Evolutionary conservation across 1,139 yeast species (phyloP).

Genomic region (Suhomyces atakaporum): DNA sequence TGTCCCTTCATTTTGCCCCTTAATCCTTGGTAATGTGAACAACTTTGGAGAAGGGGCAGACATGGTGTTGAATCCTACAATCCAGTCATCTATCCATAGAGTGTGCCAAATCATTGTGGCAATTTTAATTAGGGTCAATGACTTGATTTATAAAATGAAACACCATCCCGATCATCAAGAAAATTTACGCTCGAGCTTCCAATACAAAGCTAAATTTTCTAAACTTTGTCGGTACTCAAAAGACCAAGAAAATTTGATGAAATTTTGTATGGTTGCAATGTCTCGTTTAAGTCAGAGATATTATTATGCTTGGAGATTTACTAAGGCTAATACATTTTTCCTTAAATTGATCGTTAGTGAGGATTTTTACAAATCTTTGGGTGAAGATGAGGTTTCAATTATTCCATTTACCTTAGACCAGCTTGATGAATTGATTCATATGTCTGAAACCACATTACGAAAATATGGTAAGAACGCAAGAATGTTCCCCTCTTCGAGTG

Average conservation of each 20-base stretch:
- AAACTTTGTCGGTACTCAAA: slow-evolving; percentile 17
- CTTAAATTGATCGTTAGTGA: slow-evolving; percentile 25
- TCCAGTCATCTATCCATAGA: slow-evolving; percentile 34
- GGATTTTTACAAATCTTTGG: slow-evolving; percentile 33
- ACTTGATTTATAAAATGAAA: slow-evolving; percentile 16
- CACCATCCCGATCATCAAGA: slow-evolving; percentile 20
- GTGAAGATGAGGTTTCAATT: slow-evolving; percentile 12
- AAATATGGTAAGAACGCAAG: slow-evolving; percentile 17
- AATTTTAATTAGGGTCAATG: slow-evolving; percentile 17
- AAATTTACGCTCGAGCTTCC: slow-evolving; percentile 17
- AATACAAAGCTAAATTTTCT: slow-evolving; percentile 17
- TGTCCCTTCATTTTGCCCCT: slow-evolving; percentile 30
- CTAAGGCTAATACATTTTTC: slow-evolving; percentile 37
- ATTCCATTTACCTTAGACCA: slow-evolving; percentile 8
- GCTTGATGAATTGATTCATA: slow-evolving; percentile 12
- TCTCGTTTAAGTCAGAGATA: slow-evolving; percentile 38
- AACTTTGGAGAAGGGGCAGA: slow-evolving; percentile 41
- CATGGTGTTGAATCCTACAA: slow-evolving; percentile 36
- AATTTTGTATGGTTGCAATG: slow-evolving; percentile 26
- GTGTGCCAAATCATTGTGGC: slow-evolving; percentile 32
- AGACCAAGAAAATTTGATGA: slow-evolving; percentile 21
- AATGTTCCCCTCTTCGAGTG: slow-evolving; percentile 13
- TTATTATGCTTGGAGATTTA: slow-evolving; percentile 48
- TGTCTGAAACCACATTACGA: slow-evolving; percentile 17
- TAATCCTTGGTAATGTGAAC: slow-evolving; percentile 29